Base-by-base conservation (phyloP, 805 yeast genomes). In the Yarrowia osloensis region DNA sequence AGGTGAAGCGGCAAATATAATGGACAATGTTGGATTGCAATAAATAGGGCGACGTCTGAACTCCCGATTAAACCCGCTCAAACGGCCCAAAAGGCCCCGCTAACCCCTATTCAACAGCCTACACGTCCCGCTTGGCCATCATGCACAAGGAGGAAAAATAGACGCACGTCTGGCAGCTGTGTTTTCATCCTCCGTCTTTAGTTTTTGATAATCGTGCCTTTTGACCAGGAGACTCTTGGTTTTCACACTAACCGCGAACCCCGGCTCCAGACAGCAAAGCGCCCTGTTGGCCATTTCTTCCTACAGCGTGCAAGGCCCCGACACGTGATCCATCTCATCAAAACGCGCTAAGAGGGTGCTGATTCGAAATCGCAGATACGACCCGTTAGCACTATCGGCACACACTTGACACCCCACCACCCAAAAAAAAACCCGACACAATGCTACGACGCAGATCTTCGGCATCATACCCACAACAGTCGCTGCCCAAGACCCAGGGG, bases 361-460 rank as follows among this genome's bases (percentile, higher is more conserved):
- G 50, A 26, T 46, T 39, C 42, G 22, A 39, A 7, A 39, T 39
- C 22, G 9, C 42, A 39, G 17, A 39, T 39, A 39, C 19, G 12
- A 15, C 39, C 19, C 3, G 7, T 13, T 15, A 15, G 39, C 39
- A 35, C 19, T 35, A 35, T 35, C 39, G 19, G 39, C 39, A 19
- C 42, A 15, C 29, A 7, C 35, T 11, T 13, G 17, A 33, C 17
- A 7, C 5, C 9, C 11, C 21, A 4, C 13, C 50, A 3, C 31
- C 24, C 21, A 7, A 15, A 13, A 24, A 19, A 19, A 46, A n/a
- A n/a, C n/a, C n/a, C 31, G 9, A 13, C 59, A 54, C 46, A 54
- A 57, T 57, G 63, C 37, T 57, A 39, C 35, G 63, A 40, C 63
- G 63, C 42, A 57, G 63, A 57, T 57, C 63, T 26, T 57, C 63